Evolutionary conservation across 495 filamentous ascomycete genomes (phyloP).

Genomic region (Daldinia vernicosa): DNA sequence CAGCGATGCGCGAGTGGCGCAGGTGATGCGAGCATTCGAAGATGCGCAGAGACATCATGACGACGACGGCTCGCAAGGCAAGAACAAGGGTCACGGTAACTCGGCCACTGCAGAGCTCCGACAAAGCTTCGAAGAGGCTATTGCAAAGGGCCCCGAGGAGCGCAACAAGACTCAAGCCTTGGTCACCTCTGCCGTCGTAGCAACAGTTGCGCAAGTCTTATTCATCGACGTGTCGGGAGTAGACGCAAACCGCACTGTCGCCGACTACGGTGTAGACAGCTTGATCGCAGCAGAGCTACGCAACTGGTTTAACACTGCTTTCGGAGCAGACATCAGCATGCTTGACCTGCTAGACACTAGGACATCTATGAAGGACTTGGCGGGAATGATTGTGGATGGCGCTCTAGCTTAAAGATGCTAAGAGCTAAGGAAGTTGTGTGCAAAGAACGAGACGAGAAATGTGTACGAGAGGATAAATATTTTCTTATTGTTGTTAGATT

Average conservation of each 20-base stretch:
- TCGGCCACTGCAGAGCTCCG: conserved; percentile 2
- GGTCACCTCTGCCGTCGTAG: conserved; percentile 2
- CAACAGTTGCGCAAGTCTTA: conserved; percentile 2
- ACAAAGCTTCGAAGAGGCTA: conserved; percentile 2
- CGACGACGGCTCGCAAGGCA: not conserved
- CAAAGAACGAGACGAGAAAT: no score
- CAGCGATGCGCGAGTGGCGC: conserved; percentile 4
- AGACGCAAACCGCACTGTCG: conserved; percentile 1
- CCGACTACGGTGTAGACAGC: conserved; percentile 7
- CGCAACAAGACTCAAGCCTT: not conserved
- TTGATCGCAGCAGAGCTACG: conserved; percentile 11
- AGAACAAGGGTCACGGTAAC: conserved; percentile 5
- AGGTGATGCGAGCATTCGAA: conserved; percentile 2
- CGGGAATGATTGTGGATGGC: conserved; percentile 7
- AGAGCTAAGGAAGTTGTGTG: no score
- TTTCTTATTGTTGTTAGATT: no score
- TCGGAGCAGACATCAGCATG: conserved; percentile 1
- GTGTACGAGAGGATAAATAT: no score
- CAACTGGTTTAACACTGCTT: conserved; percentile 6
- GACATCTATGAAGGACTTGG: conserved; percentile 6
- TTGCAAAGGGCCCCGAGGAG: not conserved
- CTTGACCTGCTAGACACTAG: conserved; percentile 7
- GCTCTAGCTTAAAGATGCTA: not conserved
- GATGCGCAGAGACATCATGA: conserved; percentile 5
- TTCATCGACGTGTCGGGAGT: conserved; percentile 2